These are phyloP conservation scores for Russula dissimulans DNA, from an alignment of 768 basidiomycete genomes.

Conservation along the genomic window DNA sequence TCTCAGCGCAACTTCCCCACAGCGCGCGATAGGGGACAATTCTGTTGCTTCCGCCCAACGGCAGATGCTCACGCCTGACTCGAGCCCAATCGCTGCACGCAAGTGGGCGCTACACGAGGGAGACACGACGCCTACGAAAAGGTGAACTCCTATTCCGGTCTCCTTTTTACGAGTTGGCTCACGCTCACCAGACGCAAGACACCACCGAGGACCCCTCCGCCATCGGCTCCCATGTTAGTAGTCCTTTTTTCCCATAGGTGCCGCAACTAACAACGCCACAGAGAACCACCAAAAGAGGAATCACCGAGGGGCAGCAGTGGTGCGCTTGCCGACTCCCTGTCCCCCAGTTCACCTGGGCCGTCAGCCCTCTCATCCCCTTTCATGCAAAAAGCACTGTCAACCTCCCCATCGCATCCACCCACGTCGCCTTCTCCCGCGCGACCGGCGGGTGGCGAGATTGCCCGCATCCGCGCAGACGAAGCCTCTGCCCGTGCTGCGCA, in stretches of 20 bases:
- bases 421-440: constrained; percentile 23
- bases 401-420: constrained; percentile 11
- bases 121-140: constrained; percentile 12
- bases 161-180: not conserved
- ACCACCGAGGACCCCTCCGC: constrained; percentile 2
- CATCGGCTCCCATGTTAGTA: constrained; percentile 1
- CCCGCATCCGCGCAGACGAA: constrained; percentile 47
- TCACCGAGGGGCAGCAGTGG: constrained; percentile 10
- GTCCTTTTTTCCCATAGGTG: not conserved
- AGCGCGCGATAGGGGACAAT: not conserved
- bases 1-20: constrained; percentile 4
- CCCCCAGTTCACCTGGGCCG: constrained; percentile 21
- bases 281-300: not conserved
- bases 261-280: not conserved
- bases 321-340: constrained; percentile 8
- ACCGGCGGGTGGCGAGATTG: constrained; percentile 44
- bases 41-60: not conserved
- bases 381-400: constrained; percentile 20
- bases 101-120: constrained; percentile 12
- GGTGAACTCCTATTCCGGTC: not conserved
- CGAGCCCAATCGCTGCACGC: constrained; percentile 13
- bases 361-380: constrained; percentile 28
- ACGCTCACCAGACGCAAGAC: constrained; percentile 10
- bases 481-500: constrained; percentile 42
- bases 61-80: constrained; percentile 18